Conservation (phyloP, 2,329 filamentous ascomycete species). For the Fusarium solani-melongenae region DNA sequence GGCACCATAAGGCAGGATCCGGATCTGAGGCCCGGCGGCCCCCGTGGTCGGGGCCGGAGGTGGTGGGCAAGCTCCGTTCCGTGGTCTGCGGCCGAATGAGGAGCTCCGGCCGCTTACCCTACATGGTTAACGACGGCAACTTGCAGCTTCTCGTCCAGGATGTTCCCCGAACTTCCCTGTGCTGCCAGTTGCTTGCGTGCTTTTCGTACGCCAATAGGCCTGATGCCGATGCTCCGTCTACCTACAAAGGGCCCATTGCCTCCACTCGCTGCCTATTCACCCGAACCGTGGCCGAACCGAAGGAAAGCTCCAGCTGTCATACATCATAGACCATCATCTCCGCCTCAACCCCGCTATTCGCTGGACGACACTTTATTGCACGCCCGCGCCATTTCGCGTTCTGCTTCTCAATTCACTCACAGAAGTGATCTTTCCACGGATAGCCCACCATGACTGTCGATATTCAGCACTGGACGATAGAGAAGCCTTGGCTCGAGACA, state of each 20-base stretch:
- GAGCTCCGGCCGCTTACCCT: constrained; percentile 12
- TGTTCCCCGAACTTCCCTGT: neutral
- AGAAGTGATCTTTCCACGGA: neutral
- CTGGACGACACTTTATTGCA: neutral
- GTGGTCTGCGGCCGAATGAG: constrained; percentile 18
- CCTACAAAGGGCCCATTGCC: constrained; percentile 9
- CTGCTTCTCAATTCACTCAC: neutral
- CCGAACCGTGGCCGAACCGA: constrained; percentile 9
- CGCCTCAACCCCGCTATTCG: constrained; percentile 24
- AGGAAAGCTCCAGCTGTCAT: constrained; percentile 3
- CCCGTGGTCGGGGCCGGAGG: constrained; percentile 26
- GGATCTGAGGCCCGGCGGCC: constrained; percentile 39
- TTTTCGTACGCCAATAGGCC: neutral
- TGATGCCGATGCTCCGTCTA: neutral
- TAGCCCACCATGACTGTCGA: constrained; percentile 46
- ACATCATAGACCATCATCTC: constrained; percentile 25
- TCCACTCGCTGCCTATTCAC: constrained; percentile 3
- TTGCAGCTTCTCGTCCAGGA: neutral
- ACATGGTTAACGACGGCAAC: neutral
- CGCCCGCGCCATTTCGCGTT: neutral
- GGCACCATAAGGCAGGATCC: constrained; percentile 1
- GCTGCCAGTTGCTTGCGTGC: neutral
- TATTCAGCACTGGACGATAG: constrained; percentile 63
- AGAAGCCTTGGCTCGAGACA: constrained; percentile 66
- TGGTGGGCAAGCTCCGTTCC: constrained; percentile 21